Percentiles rank a stretch among this genome's conserved stretches.
phyloP scores from a whole-genome alignment of 2,329 filamentous ascomycete species.

The Aspergillus sp. region DNA sequence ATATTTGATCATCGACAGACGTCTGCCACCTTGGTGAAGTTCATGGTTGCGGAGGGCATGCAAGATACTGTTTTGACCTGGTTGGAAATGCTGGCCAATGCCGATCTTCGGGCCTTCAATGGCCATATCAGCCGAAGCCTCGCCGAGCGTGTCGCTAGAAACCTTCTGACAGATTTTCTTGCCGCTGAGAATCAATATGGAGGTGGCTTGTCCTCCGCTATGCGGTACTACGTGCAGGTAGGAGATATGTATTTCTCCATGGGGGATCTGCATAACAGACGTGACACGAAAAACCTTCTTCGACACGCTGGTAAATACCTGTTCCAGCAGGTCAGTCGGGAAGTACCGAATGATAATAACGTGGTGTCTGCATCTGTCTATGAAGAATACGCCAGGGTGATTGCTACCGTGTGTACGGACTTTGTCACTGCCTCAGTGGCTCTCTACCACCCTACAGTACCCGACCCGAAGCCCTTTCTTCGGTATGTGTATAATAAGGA shows the following conservation, averaged over 20 bases:
- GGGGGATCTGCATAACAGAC: slow-evolving; percentile 7
- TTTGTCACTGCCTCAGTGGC: slow-evolving; percentile 33
- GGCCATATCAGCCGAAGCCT: slow-evolving; percentile 25
- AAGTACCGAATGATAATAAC: slow-evolving; percentile 24
- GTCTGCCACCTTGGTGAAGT: slow-evolving; percentile 36
- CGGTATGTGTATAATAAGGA: slow-evolving; percentile 28
- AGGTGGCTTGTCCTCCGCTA: slow-evolving; percentile 32
- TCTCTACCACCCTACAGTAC: slow-evolving; percentile 43
- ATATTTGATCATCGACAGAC: slow-evolving; percentile 34
- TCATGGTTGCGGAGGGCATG: slow-evolving; percentile 43
- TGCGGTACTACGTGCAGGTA: slow-evolving; percentile 34
- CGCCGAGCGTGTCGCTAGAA: slow-evolving; percentile 24
- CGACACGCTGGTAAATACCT: slow-evolving; percentile 29
- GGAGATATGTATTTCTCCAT: slow-evolving; percentile 25
- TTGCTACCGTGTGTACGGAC: slow-evolving; percentile 27
- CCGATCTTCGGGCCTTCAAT: slow-evolving; percentile 29
- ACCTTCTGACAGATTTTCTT: slow-evolving; percentile 35
- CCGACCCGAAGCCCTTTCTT: slow-evolving; percentile 36
- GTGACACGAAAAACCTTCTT: slow-evolving; percentile 23
- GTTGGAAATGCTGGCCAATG: slow-evolving; percentile 34
- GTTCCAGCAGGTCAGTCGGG: slow-evolving; percentile 28
- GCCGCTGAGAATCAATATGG: slow-evolving; percentile 39
- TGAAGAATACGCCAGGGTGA: slow-evolving; percentile 33
- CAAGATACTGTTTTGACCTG: slow-evolving; percentile 39
- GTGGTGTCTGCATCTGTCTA: slow-evolving; percentile 34